Conservation (phyloP, 192 early-diverging fungal genomes). For the Coemansia sp. region DNA sequence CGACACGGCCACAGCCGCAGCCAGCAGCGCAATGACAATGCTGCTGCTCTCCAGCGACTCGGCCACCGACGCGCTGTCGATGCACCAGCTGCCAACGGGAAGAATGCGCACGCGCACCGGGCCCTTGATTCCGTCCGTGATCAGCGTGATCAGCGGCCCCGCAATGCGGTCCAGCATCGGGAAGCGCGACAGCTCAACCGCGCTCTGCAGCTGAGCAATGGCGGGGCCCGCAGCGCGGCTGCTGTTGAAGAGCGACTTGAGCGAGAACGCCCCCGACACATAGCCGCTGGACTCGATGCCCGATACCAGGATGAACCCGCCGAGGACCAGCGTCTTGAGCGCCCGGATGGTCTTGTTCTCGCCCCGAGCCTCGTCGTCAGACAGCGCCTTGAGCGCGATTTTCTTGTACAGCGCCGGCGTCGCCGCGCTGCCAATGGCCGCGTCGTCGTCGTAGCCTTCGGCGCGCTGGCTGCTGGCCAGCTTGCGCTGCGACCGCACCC, state of each 20-base stretch:
- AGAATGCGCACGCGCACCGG: slow-evolving; percentile 41
- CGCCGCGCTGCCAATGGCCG: slow-evolving; percentile 20
- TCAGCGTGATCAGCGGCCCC: slow-evolving; percentile 31
- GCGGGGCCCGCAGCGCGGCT: slow-evolving; percentile 10
- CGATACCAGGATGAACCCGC: slow-evolving; percentile 46
- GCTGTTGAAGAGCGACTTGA: slow-evolving; percentile 31
- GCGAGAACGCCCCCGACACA: slow-evolving; percentile 49
- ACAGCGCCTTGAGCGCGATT: slow-evolving; percentile 65
- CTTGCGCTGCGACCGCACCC: slow-evolving; percentile 51
- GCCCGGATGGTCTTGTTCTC: slow-evolving; percentile 52
- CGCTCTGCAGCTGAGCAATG: not conserved
- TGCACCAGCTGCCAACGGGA: slow-evolving; percentile 32
- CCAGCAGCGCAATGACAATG: slow-evolving; percentile 44
- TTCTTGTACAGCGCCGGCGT: slow-evolving; percentile 62
- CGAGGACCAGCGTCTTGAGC: slow-evolving; percentile 55
- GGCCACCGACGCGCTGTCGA: not conserved
- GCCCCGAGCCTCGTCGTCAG: slow-evolving; percentile 57
- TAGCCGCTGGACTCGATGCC: slow-evolving; percentile 50
- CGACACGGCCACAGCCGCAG: slow-evolving; percentile 38
- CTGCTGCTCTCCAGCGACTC: slow-evolving; percentile 38
- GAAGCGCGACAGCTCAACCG: slow-evolving; percentile 38
- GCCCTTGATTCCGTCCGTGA: not conserved
- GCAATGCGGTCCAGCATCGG: slow-evolving; percentile 41
- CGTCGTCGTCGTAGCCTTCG: slow-evolving; percentile 17
- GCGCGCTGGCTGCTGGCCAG: slow-evolving; percentile 17